These are phyloP conservation scores for Eragrostis tef DNA, from an alignment of 202 grass and related monocot species.

Conservation along the genomic window DNA sequence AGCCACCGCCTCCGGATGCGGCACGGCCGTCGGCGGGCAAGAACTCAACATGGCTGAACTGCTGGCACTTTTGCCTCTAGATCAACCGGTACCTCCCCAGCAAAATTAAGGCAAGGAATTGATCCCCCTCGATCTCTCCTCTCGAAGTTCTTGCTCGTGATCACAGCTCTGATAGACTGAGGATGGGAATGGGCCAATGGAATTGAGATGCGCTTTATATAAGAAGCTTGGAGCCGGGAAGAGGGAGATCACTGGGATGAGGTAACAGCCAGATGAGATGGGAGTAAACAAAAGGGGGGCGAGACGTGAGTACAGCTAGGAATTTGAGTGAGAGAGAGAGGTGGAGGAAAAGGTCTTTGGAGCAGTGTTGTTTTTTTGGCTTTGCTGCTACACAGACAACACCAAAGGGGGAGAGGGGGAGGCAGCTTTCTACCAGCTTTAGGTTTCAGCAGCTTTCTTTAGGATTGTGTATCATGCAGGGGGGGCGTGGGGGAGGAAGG, in stretches of 20 bases:
- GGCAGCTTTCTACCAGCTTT: constrained; percentile 67
- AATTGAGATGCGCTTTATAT: constrained; percentile 45
- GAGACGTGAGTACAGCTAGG: constrained; percentile 52
- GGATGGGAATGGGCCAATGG: constrained; percentile 34
- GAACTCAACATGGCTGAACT: constrained; percentile 45
- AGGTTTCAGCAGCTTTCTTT: constrained; percentile 71
- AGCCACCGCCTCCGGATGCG: constrained; percentile 20
- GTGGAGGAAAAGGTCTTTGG: constrained; percentile 47
- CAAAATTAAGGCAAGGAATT: constrained; percentile 26
- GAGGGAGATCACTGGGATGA: constrained; percentile 39
- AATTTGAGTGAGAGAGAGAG: constrained; percentile 33
- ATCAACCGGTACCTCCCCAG: constrained; percentile 29
- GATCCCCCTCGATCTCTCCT: not conserved
- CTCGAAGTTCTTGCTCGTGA: constrained; percentile 32
- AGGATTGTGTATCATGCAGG: constrained; percentile 52
- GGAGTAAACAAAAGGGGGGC: constrained; percentile 50
- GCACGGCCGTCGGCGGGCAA: constrained; percentile 33
- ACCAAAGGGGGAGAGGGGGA: constrained; percentile 43
- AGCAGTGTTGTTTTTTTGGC: constrained; percentile 49
- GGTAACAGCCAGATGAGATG: constrained; percentile 26
- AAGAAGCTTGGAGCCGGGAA: constrained; percentile 36
- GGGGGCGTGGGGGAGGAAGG: constrained; percentile 20
- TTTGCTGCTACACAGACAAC: constrained; percentile 55
- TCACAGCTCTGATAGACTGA: constrained; percentile 4
- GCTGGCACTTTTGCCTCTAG: constrained; percentile 10